Evolutionary conservation across 2,329 filamentous ascomycete genomes (phyloP).

Genomic region (Verticillium klebahnii): DNA sequence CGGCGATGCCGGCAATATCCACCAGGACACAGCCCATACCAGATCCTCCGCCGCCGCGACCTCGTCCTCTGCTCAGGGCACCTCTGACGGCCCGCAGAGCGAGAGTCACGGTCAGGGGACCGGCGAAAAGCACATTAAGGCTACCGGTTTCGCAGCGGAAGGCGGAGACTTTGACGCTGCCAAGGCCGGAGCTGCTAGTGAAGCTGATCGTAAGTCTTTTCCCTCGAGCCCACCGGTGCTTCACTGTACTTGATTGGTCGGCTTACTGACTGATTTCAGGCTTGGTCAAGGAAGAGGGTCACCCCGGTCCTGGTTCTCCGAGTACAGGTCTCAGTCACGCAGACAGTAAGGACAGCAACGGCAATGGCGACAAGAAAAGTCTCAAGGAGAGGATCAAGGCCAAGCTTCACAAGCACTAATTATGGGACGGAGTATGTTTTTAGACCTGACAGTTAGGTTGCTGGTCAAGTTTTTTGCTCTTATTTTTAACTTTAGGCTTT

Average conservation of each 20-base stretch:
- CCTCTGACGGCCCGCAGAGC: conserved; percentile 12
- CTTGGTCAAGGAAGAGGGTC: conserved; percentile 47
- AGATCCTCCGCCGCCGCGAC: background rate
- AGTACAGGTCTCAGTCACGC: conserved; percentile 20
- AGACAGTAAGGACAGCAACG: conserved; percentile 17
- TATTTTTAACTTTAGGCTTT: background rate
- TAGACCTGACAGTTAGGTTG: background rate
- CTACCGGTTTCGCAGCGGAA: conserved; percentile 55
- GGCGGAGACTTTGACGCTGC: conserved; percentile 64
- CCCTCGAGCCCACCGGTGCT: background rate
- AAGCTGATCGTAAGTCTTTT: conserved; percentile 57
- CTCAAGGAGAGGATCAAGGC: conserved; percentile 64
- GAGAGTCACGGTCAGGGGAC: conserved; percentile 34
- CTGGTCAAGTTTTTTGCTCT: background rate
- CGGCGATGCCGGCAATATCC: conserved; percentile 23
- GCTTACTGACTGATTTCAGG: conserved; percentile 28
- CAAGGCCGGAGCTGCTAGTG: conserved; percentile 58
- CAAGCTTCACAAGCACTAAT: conserved; percentile 54
- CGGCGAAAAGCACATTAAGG: conserved; percentile 53
- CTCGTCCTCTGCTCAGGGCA: conserved; percentile 8
- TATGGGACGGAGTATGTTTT: background rate
- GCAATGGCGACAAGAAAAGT: conserved; percentile 40
- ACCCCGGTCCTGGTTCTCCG: conserved; percentile 17
- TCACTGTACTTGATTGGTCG: background rate
- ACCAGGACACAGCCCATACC: conserved; percentile 10